Evolutionary conservation across 768 basidiomycete genomes (phyloP), one percentile per base, ranked within the genome.

Genomic region (Suillus spraguei): DNA sequence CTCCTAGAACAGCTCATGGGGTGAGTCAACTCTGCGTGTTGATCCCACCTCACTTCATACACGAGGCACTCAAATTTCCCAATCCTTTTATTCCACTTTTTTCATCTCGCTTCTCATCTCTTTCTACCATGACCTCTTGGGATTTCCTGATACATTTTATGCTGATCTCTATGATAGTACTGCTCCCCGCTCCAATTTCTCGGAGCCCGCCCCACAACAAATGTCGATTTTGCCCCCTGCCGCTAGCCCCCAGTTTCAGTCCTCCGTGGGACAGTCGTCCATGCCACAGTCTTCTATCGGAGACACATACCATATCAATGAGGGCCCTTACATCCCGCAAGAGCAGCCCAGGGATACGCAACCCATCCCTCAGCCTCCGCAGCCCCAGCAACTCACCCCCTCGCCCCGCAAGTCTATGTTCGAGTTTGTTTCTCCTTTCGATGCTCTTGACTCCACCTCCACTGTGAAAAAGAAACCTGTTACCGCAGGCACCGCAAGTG

Each of bases 1-100:
- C 73, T 94, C 67, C 76, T 94, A 64, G 92, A 94, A 67, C 90
- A 92, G 71, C 79, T 94, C 64, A 91, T 94, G 87, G 88, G 90
- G 92, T 94, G 72, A 77, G 89, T 81, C 64, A 61, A 35, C 62
- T 66, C n/a, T 49, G 61, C 64, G 59, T 65, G 63, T 54, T 65
- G 60, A 62, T 67, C 64, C 36, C 66, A 60, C 65, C 72, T 73
- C 74, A 66, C 72, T 71, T 50, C 63, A 50, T 61, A 67, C 72
- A 73, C 70, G 67, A 75, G 70, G 72, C 71, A 4, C 54, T 49
- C 14, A 9, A 39, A 39, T 49, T 52, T 55, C 7, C 22, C 22
- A 42, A 46, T 54, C 68, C 66, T 74, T 69, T 70, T 71, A 70
- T 65, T 66, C 65, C 67, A 52, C 38, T 53, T 64, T 59, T 61